Conservation (phyloP, 805 yeast species). For the Saccharomycopsis olivae region DNA sequence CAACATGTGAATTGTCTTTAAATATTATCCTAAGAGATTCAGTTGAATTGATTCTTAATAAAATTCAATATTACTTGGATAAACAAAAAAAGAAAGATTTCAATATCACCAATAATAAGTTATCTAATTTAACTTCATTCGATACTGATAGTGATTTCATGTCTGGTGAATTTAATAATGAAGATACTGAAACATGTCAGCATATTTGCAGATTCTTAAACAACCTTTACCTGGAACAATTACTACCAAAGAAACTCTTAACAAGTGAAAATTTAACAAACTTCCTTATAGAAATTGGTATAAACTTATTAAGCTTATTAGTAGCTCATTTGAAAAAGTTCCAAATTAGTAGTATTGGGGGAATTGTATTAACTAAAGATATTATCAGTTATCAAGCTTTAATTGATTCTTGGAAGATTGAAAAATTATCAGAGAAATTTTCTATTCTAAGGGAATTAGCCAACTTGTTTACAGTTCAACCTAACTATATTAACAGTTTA, state of each 20-base stretch:
- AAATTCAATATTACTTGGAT: conserved; percentile 39
- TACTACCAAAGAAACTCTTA: conserved; percentile 9
- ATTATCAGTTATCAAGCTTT: conserved; percentile 63
- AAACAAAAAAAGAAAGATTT: conserved; percentile 74
- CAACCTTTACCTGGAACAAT: conserved; percentile 25
- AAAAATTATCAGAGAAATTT: conserved; percentile 51
- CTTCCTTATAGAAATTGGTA: conserved; percentile 47
- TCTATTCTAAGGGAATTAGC: conserved; percentile 71
- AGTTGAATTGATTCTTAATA: conserved; percentile 38
- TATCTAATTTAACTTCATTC: neutral
- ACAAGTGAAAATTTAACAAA: conserved; percentile 33
- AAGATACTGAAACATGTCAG: conserved; percentile 65
- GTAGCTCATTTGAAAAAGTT: conserved; percentile 67
- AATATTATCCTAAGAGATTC: conserved; percentile 55
- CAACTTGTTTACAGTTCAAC: conserved; percentile 75
- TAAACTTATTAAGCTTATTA: conserved; percentile 43
- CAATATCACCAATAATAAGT: conserved; percentile 24
- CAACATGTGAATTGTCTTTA: conserved; percentile 53
- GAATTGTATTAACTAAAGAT: conserved; percentile 72
- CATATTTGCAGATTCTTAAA: conserved; percentile 45
- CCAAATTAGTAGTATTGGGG: conserved; percentile 73
- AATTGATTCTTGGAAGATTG: conserved; percentile 57
- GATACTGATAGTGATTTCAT: conserved; percentile 4
- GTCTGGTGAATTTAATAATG: conserved; percentile 27
- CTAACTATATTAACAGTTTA: conserved; percentile 65